phyloP scores from a whole-genome alignment of 257 asterid species.

The Handroanthus guayacan region DNA sequence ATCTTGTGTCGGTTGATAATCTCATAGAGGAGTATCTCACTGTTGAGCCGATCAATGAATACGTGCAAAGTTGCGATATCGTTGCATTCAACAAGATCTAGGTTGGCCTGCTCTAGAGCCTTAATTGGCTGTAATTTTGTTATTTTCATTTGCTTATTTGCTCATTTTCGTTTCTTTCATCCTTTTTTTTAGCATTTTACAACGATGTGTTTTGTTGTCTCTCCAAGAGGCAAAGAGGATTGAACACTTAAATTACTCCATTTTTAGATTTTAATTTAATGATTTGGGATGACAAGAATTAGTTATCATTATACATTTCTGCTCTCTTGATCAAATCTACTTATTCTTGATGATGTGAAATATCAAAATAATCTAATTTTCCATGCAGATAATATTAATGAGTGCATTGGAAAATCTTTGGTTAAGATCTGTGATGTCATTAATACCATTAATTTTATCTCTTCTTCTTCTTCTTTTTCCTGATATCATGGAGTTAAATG shows the following conservation, averaged over 20 bases:
- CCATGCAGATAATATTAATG: no score
- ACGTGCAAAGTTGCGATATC: conserved; percentile 74
- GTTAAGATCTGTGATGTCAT: no score
- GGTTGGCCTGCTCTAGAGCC: conserved; percentile 27
- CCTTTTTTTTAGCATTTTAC: neutral
- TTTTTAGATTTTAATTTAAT: conserved; percentile 25
- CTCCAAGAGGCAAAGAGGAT: neutral
- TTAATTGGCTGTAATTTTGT: conserved; percentile 43
- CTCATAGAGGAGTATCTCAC: conserved; percentile 66
- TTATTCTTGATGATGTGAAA: neutral
- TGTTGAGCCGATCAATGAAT: conserved; percentile 64
- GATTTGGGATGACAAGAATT: neutral
- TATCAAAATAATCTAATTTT: neutral
- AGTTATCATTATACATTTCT: neutral
- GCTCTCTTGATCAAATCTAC: neutral
- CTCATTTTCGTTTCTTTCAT: conserved; percentile 14
- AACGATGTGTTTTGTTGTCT: neutral
- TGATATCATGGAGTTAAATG: no score
- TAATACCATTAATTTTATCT: no score
- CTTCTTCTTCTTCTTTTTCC: no score
- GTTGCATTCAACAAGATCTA: conserved; percentile 82
- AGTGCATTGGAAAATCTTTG: no score
- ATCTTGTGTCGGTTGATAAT: conserved; percentile 67
- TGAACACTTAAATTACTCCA: conserved; percentile 9
- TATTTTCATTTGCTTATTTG: conserved; percentile 10